A percentile compares a stretch with the other conserved stretches of the same genome.
Conservation (phyloP, 2,329 filamentous ascomycete species). For the Penicillium brasilianum region DNA sequence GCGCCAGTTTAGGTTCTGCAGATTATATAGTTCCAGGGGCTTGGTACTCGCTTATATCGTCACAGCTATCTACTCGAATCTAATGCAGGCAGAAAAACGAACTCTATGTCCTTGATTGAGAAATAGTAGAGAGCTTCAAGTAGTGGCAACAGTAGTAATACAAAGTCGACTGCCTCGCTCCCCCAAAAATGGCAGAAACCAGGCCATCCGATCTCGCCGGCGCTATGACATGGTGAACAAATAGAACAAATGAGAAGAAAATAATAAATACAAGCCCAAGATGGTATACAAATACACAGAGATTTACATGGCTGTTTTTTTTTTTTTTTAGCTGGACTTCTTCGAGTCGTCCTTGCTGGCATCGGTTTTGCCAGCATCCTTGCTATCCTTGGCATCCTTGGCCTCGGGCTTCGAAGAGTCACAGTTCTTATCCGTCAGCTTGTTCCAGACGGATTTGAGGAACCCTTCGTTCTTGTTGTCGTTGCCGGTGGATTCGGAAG, state of each 20-base stretch:
- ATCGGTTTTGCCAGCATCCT: conserved; percentile 33
- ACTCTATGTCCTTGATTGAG: neutral
- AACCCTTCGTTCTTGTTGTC: conserved; percentile 84
- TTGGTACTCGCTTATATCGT: neutral
- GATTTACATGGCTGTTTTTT: conserved; percentile 23
- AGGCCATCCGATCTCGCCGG: conserved; percentile 40
- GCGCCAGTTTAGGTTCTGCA: neutral
- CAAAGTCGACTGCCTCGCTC: conserved; percentile 23
- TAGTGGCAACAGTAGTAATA: conserved; percentile 29
- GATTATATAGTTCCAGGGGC: conserved; percentile 1
- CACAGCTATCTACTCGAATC: neutral
- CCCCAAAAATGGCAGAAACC: conserved; percentile 23
- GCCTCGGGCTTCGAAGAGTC: conserved; percentile 38
- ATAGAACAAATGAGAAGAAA: neutral
- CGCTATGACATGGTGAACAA: conserved; percentile 39
- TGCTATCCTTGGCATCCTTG: conserved; percentile 36
- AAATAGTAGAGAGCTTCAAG: conserved; percentile 32
- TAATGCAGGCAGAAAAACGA: neutral
- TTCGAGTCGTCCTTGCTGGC: conserved; percentile 41
- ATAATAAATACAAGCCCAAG: conserved; percentile 37
- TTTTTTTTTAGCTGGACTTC: conserved; percentile 43
- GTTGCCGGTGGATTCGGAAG: conserved; percentile 35
- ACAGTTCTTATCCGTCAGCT: conserved; percentile 68
- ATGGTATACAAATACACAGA: conserved; percentile 34
- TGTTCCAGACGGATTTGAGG: conserved; percentile 91